phyloP scores from a whole-genome alignment of 2,329 filamentous ascomycete genomes.

The Ophiocordyceps polyrhachis-furcata region DNA sequence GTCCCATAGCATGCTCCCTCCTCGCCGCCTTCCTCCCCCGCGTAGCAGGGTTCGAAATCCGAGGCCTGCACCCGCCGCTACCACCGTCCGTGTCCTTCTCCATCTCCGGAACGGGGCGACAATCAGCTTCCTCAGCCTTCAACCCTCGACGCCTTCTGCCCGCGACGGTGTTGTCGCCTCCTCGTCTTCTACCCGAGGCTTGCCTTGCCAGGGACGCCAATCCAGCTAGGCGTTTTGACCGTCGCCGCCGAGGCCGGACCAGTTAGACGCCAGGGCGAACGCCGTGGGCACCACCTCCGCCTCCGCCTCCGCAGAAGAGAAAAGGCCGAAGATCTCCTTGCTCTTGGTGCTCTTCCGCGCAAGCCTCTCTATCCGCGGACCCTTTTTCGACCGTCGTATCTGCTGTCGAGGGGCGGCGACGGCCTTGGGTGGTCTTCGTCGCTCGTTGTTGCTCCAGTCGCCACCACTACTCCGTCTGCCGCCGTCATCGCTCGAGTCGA shows the following conservation, averaged over 20 bases:
- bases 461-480: background rate
- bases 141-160: background rate
- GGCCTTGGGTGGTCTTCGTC: too few species aligned
- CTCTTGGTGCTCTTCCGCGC: constrained; percentile 24
- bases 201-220: too few species aligned
- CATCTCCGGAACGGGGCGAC: too few species aligned
- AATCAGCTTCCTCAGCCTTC: background rate
- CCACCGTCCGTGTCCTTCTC: too few species aligned
- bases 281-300: background rate
- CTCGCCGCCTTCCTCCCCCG: constrained; percentile 33
- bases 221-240: too few species aligned
- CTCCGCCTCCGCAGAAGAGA: constrained; percentile 5
- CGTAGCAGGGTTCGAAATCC: constrained; percentile 28
- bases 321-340: constrained; percentile 26
- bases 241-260: background rate
- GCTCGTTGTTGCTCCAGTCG: background rate
- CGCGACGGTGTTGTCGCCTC: too few species aligned
- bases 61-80: constrained; percentile 3
- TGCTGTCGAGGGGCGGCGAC: background rate
- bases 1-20: constrained; percentile 30
- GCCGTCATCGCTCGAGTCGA: too few species aligned
- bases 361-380: constrained; percentile 20
- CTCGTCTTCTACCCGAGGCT: too few species aligned
- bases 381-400: background rate
- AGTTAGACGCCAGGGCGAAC: constrained; percentile 4